phyloP scores from a whole-genome alignment of 768 basidiomycete genomes.

The Auricularia sp. region DNA sequence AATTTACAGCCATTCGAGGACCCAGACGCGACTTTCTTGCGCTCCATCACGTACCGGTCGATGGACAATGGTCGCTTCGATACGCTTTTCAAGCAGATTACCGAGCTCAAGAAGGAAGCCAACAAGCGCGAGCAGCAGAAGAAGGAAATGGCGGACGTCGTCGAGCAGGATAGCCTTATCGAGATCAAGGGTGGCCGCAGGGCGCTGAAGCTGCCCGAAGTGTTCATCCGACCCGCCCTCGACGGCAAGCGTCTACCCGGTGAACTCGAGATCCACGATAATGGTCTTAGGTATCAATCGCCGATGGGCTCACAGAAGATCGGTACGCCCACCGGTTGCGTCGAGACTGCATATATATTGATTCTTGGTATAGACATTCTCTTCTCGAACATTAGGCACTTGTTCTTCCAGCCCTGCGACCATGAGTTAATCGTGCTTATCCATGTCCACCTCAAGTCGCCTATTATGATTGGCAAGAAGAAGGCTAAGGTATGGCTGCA shows the following conservation, averaged over 20 bases:
- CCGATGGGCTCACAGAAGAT: constrained; percentile 83
- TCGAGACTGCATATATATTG: constrained; percentile 3
- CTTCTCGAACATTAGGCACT: constrained; percentile 94
- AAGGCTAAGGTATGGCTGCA: constrained; percentile 69
- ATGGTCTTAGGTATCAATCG: constrained; percentile 88
- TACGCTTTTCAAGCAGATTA: constrained; percentile 81
- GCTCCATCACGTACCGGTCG: constrained; percentile 89
- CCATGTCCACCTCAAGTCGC: constrained; percentile 85
- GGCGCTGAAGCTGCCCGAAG: constrained; percentile 79
- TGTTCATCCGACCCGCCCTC: constrained; percentile 85
- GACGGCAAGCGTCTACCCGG: constrained; percentile 93
- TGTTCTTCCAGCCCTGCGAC: constrained; percentile 99
- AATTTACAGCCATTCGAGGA: constrained; percentile 79
- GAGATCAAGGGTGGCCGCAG: constrained; percentile 77
- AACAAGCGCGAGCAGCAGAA: constrained; percentile 96
- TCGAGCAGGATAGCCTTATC: constrained; percentile 83
- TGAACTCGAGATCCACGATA: constrained; percentile 97
- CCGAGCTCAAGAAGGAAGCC: constrained; percentile 79
- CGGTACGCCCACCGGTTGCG: constrained; percentile 38
- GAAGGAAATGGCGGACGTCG: constrained; percentile 96
- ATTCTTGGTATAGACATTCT: constrained; percentile 55
- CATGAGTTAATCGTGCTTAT: constrained; percentile 90
- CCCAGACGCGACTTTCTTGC: constrained; percentile 90
- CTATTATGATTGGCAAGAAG: constrained; percentile 98
- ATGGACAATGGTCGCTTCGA: constrained; percentile 84